Evolutionary conservation across 2,329 filamentous ascomycete species (phyloP).

Genomic region (Corinectria fuckeliana): DNA sequence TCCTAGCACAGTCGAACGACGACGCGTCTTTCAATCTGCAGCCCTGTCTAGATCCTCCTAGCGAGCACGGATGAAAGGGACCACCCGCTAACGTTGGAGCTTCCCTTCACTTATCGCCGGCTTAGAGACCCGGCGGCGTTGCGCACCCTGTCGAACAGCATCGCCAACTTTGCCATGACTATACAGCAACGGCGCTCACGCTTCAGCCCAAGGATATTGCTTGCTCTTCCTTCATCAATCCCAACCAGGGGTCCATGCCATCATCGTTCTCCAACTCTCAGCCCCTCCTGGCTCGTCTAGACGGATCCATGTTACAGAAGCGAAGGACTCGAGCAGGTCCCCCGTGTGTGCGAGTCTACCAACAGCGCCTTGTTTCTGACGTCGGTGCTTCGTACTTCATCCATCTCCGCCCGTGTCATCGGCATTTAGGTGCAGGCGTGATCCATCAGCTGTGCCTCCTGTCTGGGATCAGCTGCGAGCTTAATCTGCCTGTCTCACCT

Average conservation of each 20-base stretch:
- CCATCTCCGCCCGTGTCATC: neutral
- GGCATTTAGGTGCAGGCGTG: neutral
- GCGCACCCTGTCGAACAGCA: conserved; percentile 12
- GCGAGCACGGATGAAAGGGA: conserved; percentile 10
- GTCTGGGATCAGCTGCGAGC: conserved; percentile 15
- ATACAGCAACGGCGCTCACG: conserved; percentile 27
- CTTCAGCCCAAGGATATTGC: conserved; percentile 39
- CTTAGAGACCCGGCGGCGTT: neutral
- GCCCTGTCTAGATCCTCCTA: conserved; percentile 9
- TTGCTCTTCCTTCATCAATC: neutral
- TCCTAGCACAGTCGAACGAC: too few relatives aligned
- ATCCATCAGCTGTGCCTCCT: neutral
- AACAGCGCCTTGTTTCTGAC: conserved; percentile 1
- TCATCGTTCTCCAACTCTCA: conserved; percentile 12
- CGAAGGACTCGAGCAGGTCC: conserved; percentile 2
- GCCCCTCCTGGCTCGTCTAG: conserved; percentile 1
- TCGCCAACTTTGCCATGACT: conserved; percentile 12
- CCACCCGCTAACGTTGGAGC: conserved; percentile 13
- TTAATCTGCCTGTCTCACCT: conserved; percentile 28
- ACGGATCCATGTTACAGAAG: conserved; percentile 3
- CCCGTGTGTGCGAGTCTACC: neutral
- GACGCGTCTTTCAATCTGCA: conserved; percentile 1
- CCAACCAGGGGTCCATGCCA: conserved; percentile 27
- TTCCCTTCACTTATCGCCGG: neutral
- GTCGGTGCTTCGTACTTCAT: neutral